Evolutionary conservation across 345 rosid genomes (phyloP).

Genomic region (Luvunga scandens): DNA sequence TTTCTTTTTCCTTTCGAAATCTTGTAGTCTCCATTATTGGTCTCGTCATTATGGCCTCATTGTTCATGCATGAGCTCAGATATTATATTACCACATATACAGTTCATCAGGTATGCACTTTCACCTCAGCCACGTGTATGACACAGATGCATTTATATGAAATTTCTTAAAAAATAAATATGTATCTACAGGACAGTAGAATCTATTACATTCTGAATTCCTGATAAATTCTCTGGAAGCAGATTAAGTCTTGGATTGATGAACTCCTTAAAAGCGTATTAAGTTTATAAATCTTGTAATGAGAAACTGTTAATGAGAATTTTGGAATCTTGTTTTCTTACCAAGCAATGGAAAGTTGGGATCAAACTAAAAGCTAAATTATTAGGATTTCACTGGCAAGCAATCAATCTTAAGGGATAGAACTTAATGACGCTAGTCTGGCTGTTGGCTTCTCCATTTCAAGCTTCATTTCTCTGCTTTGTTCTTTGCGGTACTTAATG

Average conservation of each 20-base stretch:
- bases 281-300: no score
- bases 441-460: no score
- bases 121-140: not conserved
- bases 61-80: slow-evolving; percentile 87
- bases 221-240: not conserved
- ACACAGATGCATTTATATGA: not conserved
- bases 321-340: no score
- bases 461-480: no score
- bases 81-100: slow-evolving; percentile 79
- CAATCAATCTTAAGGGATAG: no score
- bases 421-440: no score
- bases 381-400: no score
- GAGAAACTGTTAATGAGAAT: no score
- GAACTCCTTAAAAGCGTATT: not conserved
- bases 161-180: not conserved
- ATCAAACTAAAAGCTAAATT: no score
- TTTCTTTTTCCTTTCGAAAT: not conserved
- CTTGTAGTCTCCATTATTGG: slow-evolving; percentile 82
- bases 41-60: slow-evolving; percentile 70
- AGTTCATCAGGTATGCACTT: slow-evolving; percentile 72
- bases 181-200: not conserved
- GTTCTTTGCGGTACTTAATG: no score
- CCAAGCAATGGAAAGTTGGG: no score
- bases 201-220: not conserved
- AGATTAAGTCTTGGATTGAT: not conserved